Evolutionary conservation across 257 asterid genomes (phyloP), one percentile per base, ranked within the genome.

Genomic region (Handroanthus guayacan): DNA sequence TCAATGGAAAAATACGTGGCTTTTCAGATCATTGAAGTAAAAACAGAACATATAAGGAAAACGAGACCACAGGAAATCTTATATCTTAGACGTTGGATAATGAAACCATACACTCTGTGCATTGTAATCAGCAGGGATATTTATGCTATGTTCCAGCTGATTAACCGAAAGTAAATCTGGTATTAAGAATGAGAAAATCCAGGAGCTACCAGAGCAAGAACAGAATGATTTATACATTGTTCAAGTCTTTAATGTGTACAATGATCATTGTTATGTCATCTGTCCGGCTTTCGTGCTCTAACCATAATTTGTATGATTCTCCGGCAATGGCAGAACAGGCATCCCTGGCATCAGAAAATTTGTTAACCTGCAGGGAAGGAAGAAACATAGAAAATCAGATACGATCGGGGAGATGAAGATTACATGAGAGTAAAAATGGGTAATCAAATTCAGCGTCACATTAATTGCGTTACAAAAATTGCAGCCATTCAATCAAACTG

Each of bases 241-340:
- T 72, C 79, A 82, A 78, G 85, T 87, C 90, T 82, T 89, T 92
- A 77, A 90, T 77, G 82, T 87, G 97, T 88, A 91, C 95, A 83
- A 89, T 82, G 89, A 92, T 89, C 88, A 92, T 78, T 4, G 99
- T 95, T 69, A 95, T 95, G 82, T 95, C 99, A 70, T 95, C 99
- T 0, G 99, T 92, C 77, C 99, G 91, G 63, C 86, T 95, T 80
- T 95, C 99, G 57, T 89, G 82, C 88, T 92, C 93, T 79, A 95
- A 82, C 99, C 99, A 95, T 51, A 86, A 72, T 75, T 91, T 95
- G 91, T 89, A 95, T 0, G 99, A 87, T 77, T 92, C 97, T 64
- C 85, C 89, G 18, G 94, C 91, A 76, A 95, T 89, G 73, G 92
- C 89, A 71, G 97, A 81, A 75, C 98, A 90, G 52, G 98, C 97